A percentile compares a stretch with the other conserved stretches of the same genome.
These are phyloP conservation scores for Psilocybe mexicana DNA, from an alignment of 1,284 basidiomycete genomes.

Conservation along the genomic window DNA sequence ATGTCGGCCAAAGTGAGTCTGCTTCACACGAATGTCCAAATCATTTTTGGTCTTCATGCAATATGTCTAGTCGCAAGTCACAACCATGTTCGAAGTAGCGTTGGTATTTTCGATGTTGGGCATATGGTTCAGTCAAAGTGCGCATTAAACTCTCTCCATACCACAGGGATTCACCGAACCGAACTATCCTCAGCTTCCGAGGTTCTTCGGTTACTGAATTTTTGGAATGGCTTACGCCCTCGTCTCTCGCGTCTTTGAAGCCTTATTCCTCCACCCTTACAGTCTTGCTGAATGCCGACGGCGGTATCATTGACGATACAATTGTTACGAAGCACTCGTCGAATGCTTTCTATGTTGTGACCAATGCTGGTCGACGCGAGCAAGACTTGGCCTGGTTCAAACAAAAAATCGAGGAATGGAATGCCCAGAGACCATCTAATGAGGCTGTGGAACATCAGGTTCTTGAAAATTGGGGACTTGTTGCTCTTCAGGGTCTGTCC, in stretches of 20 bases:
- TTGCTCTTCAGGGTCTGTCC: slow-evolving; percentile 82
- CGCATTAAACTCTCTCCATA: slow-evolving; percentile 11
- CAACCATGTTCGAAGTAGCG: slow-evolving; percentile 82
- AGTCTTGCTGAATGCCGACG: slow-evolving; percentile 84
- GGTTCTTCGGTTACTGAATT: slow-evolving; percentile 77
- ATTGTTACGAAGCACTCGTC: slow-evolving; percentile 82
- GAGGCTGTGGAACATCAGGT: slow-evolving; percentile 78
- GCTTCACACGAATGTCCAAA: slow-evolving; percentile 14
- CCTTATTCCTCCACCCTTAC: slow-evolving; percentile 81
- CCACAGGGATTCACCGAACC: slow-evolving; percentile 7
- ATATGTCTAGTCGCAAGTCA: slow-evolving; percentile 78
- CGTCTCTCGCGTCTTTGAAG: slow-evolving; percentile 68
- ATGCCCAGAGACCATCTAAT: slow-evolving; percentile 50
- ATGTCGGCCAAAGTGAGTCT: slow-evolving; percentile 74
- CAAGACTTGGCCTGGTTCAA: slow-evolving; percentile 83
- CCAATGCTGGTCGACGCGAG: slow-evolving; percentile 88
- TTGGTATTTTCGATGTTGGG: slow-evolving; percentile 95
- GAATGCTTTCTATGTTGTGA: slow-evolving; percentile 92
- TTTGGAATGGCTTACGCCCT: slow-evolving; percentile 84
- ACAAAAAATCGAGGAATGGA: slow-evolving; percentile 75
- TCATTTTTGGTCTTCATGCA: slow-evolving; percentile 10
- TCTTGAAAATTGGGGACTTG: slow-evolving; percentile 83
- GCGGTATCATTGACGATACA: slow-evolving; percentile 96
- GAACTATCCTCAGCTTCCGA: slow-evolving; percentile 54
- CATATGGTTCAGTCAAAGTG: slow-evolving; percentile 95